phyloP scores from a whole-genome alignment of 1,139 yeast genomes.

The Yueomyces sp. region DNA sequence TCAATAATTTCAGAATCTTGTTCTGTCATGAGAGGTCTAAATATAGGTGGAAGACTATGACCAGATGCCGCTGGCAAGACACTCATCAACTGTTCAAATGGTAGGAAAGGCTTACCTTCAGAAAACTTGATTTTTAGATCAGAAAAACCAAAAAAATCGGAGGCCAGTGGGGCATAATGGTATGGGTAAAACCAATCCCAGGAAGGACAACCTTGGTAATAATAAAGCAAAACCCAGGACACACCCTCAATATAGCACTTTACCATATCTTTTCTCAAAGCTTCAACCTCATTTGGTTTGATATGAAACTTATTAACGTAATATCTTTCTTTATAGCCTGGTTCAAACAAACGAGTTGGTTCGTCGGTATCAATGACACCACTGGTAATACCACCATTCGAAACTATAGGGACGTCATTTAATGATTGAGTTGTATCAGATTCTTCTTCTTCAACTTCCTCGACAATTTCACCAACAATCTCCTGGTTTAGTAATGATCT shows the following conservation, averaged over 20 bases:
- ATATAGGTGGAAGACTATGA: conserved; percentile 77
- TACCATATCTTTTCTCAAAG: conserved; percentile 49
- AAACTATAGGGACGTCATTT: conserved; percentile 13
- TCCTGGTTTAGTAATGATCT: conserved; percentile 11
- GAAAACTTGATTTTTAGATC: conserved; percentile 51
- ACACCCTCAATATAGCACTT: conserved; percentile 82
- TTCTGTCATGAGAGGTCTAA: conserved; percentile 72
- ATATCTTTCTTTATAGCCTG: conserved; percentile 77
- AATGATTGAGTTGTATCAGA: background rate
- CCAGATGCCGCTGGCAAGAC: conserved; percentile 95
- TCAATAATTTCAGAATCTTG: conserved; percentile 77
- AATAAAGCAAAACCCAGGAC: conserved; percentile 86
- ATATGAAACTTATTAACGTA: conserved; percentile 65
- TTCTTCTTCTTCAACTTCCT: conserved; percentile 16
- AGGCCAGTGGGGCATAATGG: conserved; percentile 96
- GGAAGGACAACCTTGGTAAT: conserved; percentile 95
- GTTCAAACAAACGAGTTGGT: conserved; percentile 63
- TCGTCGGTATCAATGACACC: conserved; percentile 36
- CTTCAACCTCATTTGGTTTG: conserved; percentile 39
- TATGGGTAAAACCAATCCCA: conserved; percentile 98
- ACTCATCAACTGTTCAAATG: conserved; percentile 94
- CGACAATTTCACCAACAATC: conserved; percentile 14
- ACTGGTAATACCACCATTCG: conserved; percentile 18
- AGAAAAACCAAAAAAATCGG: conserved; percentile 58
- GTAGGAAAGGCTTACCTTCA: conserved; percentile 72